A percentile compares a stretch with the other conserved stretches of the same genome.
Evolutionary conservation across 192 early-diverging fungal species (phyloP).

Genomic region (Phlyctochytrium bullatum): DNA sequence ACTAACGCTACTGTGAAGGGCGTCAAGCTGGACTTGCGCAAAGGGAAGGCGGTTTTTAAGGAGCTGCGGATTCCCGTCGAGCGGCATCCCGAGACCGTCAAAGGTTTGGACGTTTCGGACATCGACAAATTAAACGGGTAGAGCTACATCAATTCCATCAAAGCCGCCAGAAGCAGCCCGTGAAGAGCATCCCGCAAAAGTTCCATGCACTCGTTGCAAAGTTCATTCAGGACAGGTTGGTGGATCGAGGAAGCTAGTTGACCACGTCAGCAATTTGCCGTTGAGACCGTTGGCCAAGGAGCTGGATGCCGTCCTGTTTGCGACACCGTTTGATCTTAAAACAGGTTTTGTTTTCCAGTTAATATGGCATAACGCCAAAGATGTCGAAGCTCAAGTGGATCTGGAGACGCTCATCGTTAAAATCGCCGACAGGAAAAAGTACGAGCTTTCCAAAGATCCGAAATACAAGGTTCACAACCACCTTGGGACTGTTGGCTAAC

Average conservation of each 20-base stretch:
- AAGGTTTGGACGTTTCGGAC: not conserved
- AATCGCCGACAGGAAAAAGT: not conserved
- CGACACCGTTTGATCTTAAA: not conserved
- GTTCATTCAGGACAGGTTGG: not conserved
- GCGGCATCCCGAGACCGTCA: not conserved
- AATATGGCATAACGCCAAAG: not conserved
- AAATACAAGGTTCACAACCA: not conserved
- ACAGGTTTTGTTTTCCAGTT: not conserved
- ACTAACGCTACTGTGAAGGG: too few relatives aligned
- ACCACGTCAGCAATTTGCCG: not conserved
- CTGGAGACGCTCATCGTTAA: not conserved
- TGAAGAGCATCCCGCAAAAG: not conserved
- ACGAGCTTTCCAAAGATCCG: not conserved
- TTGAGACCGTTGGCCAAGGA: not conserved
- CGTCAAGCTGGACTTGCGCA: too few relatives aligned
- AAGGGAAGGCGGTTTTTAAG: too few relatives aligned
- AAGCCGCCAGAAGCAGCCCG: not conserved
- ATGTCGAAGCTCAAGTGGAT: not conserved
- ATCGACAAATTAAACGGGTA: not conserved
- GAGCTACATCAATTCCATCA: constrained; percentile 1
- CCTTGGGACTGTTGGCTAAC: not conserved
- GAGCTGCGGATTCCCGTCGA: not conserved
- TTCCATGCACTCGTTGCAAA: not conserved
- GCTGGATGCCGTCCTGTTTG: not conserved
- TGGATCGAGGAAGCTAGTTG: not conserved